Percentiles rank a stretch among this genome's conserved stretches.
phyloP scores from a whole-genome alignment of 345 rosid species.

The Brassica nigra region DNA sequence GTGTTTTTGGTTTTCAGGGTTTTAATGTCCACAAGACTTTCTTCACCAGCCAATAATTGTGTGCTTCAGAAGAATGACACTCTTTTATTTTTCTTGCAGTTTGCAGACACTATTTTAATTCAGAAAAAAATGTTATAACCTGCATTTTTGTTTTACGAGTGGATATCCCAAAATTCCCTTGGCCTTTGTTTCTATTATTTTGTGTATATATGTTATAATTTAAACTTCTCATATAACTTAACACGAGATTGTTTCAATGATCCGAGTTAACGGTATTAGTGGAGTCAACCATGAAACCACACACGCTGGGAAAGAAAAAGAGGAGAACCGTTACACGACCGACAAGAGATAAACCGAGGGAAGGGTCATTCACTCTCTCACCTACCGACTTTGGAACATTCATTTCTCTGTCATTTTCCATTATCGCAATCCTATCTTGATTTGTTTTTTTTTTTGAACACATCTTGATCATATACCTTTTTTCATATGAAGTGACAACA shows the following conservation, averaged over 20 bases:
- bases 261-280: background rate
- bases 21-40: constrained; percentile 5
- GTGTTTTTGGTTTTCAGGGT: constrained; percentile 5
- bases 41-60: constrained; percentile 16
- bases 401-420: constrained; percentile 22
- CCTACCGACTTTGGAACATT: constrained; percentile 2
- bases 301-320: background rate
- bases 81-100: constrained; percentile 12
- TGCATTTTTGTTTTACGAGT: background rate
- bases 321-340: background rate
- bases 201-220: background rate
- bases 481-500: background rate
- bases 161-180: background rate
- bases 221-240: background rate
- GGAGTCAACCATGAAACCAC: background rate
- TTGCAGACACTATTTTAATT: background rate
- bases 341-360: background rate
- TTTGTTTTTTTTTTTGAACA: too few species aligned
- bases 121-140: background rate
- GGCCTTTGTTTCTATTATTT: background rate
- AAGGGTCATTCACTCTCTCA: background rate
- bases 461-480: background rate
- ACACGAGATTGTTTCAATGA: background rate
- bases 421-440: background rate
- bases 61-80: background rate